Evolutionary conservation across 306 rosid genomes (phyloP).

Genomic region (Cajanus cajan): DNA sequence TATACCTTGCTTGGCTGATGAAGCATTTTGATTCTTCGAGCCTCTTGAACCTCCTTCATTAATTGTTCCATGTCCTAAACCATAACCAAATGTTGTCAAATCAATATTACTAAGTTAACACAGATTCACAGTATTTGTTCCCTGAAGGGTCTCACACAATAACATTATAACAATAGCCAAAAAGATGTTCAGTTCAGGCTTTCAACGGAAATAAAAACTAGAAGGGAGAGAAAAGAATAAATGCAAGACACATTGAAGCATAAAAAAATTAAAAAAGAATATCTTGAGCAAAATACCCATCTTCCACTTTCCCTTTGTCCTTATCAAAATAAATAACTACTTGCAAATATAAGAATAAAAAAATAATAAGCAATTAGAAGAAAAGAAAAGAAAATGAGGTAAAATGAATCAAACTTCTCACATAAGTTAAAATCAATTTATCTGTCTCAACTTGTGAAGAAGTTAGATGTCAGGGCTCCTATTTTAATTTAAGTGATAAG

Average conservation of each 20-base stretch:
- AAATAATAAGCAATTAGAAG: too few species aligned
- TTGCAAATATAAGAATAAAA: neutral
- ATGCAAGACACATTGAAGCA: neutral
- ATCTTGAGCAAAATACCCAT: neutral
- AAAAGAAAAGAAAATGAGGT: too few species aligned
- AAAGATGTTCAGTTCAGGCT: neutral
- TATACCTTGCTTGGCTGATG: conserved; percentile 98
- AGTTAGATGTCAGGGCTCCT: neutral
- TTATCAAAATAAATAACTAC: conserved; percentile 2
- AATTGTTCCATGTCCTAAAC: conserved; percentile 86
- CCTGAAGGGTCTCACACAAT: too few species aligned
- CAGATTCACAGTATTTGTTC: neutral
- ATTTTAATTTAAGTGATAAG: neutral
- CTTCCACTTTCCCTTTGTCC: conserved; percentile 5
- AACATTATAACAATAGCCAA: conserved; percentile 19
- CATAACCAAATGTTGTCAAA: conserved; percentile 18
- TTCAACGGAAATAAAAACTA: neutral
- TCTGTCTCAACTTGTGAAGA: neutral
- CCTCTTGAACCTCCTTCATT: conserved; percentile 99
- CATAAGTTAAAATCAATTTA: neutral
- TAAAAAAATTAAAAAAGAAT: neutral
- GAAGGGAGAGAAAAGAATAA: neutral
- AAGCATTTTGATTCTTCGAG: conserved; percentile 97
- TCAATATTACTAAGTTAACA: neutral
- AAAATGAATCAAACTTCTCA: too few species aligned